These are phyloP conservation scores for Umbellularia californica DNA, from an alignment of 164 flowering plant genomes.

Conservation along the genomic window DNA sequence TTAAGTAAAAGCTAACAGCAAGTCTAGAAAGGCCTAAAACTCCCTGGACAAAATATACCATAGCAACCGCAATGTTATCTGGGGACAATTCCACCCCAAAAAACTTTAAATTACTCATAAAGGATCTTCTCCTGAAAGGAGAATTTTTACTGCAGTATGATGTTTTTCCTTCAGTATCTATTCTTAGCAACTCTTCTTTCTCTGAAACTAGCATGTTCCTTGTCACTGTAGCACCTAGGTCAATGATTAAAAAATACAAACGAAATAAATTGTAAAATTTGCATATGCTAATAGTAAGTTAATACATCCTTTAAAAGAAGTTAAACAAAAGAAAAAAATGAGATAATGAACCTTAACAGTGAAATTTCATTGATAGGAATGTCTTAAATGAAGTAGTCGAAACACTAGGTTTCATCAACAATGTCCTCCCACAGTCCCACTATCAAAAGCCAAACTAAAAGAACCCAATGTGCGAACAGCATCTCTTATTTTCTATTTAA, in stretches of 20 bases:
- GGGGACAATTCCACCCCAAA: constrained; percentile 93
- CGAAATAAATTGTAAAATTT: not conserved
- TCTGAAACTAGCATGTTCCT: constrained; percentile 20
- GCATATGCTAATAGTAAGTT: not conserved
- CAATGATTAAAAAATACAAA: not conserved
- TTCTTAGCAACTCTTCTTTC: constrained; percentile 32
- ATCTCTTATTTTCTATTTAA: too few species aligned
- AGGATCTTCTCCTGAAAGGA: constrained; percentile 27
- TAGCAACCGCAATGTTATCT: constrained; percentile 91
- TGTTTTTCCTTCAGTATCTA: constrained; percentile 32
- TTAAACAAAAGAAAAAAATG: not conserved
- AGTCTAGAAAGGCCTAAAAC: constrained; percentile 97
- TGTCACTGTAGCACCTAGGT: constrained; percentile 30
- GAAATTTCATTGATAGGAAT: not conserved
- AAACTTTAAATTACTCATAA: constrained; percentile 26
- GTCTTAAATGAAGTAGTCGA: not conserved
- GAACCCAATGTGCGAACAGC: not conserved
- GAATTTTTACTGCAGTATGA: constrained; percentile 8
- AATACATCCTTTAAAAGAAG: not conserved
- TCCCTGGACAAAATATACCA: constrained; percentile 99
- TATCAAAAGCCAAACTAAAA: not conserved
- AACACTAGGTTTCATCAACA: not conserved
- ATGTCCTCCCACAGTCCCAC: not conserved
- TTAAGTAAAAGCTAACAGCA: constrained; percentile 92
- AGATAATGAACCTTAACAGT: not conserved